phyloP scores from a whole-genome alignment of 208 protist genomes.

The Leishmania mexicana region DNA sequence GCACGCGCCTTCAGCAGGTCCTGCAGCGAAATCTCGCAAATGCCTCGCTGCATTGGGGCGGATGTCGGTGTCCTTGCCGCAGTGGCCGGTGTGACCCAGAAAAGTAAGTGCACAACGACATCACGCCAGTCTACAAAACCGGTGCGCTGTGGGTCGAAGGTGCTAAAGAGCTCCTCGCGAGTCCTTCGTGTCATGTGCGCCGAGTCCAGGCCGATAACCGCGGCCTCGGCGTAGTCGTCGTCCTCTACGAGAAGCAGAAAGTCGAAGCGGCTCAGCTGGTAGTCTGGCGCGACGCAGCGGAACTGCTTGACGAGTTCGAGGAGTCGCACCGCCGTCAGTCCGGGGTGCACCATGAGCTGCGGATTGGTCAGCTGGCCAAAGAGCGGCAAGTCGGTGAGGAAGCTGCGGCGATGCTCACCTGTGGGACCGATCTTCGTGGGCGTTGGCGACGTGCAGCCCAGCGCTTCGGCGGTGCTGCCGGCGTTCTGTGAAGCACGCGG shows the following conservation, averaged over 20 bases:
- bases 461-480: not conserved
- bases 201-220: slow-evolving; percentile 16
- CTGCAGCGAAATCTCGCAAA: slow-evolving; percentile 57
- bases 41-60: slow-evolving; percentile 25
- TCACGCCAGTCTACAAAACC: slow-evolving; percentile 89
- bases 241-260: slow-evolving; percentile 66
- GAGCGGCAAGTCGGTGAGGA: slow-evolving; percentile 73
- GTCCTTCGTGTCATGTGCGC: slow-evolving; percentile 25
- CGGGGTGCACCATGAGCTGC: slow-evolving; percentile 52
- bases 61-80: not conserved
- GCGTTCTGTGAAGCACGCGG: not conserved
- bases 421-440: not conserved
- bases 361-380: slow-evolving; percentile 31
- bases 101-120: slow-evolving; percentile 80
- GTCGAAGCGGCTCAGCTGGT: slow-evolving; percentile 58
- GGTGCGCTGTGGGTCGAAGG: slow-evolving; percentile 59
- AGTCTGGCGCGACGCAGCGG: slow-evolving; percentile 70
- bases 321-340: slow-evolving; percentile 58
- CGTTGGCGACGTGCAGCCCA: not conserved
- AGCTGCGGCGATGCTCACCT: slow-evolving; percentile 39
- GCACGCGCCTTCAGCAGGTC: slow-evolving; percentile 52
- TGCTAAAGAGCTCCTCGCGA: slow-evolving; percentile 54
- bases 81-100: slow-evolving; percentile 67
- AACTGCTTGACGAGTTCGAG: slow-evolving; percentile 66
- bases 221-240: slow-evolving; percentile 63